Evolutionary conservation across 495 filamentous ascomycete species (phyloP), one percentile per base, ranked within the genome.

Genomic region (Friedmanniomyces endolithicus): DNA sequence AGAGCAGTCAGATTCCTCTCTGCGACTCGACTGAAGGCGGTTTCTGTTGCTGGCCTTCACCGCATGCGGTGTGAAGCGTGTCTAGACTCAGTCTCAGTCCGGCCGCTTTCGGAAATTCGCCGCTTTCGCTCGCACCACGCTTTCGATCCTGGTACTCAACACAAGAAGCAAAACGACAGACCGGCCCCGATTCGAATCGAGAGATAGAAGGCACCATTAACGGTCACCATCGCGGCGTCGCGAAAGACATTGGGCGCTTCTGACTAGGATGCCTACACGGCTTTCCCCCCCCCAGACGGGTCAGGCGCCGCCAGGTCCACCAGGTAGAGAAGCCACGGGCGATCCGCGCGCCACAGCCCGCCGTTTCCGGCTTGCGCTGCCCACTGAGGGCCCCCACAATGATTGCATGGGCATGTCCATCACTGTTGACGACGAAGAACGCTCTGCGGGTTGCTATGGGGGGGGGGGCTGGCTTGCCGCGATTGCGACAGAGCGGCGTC

Each of bases 91-190:
- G 59, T 61, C 59, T 57, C 59, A 44, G 52, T 55, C 57, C 48
- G 50, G 59, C 59, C 56, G 59, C 39, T 62, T 62, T 62, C 59
- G 55, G 59, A 58, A 54, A 56, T 3, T 25, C 50, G 33, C 37
- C 45, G 39, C 25, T 48, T 46, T 52, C 49, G 45, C 45, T 34
- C 52, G 41, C 22, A 24, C 23, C 23, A 49, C 53, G 23, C 16
- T 19, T 47, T 24, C 44, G 44, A 47, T 29, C 44, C 17, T 3
- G 27, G 27, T 14, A 41, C 12, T 14, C 37, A 41, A 41, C 37
- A 14, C 37, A 19, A 41, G 4, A 41, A 9, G n/a, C n/a, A 4
- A 31, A 31, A 9, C 9, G 27, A 31, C 27, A 9, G 27, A 31
- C 27, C 4, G 27, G 27, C 27, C 9, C 27, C 27, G 9, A 31